Evolutionary conservation across 805 yeast species (phyloP).

Genomic region (Pichia pseudocactophila): DNA sequence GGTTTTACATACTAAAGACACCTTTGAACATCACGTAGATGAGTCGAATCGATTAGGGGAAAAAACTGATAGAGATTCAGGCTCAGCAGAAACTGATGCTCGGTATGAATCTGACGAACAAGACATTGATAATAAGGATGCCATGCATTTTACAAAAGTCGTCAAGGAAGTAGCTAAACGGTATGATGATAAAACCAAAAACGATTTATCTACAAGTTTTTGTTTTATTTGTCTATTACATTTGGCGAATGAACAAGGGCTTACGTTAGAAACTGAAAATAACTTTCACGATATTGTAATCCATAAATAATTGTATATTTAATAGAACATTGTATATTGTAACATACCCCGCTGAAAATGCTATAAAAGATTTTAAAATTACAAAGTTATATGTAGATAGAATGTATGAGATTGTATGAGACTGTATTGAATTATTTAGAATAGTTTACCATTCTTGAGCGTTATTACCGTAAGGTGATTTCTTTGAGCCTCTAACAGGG

Average conservation of each 20-base stretch:
- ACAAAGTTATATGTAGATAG: not conserved
- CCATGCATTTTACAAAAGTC: conserved; percentile 26
- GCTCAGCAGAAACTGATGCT: not conserved
- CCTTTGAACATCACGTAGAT: not conserved
- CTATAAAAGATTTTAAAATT: not conserved
- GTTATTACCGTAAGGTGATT: conserved; percentile 53
- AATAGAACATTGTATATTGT: not conserved
- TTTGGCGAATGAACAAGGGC: conserved; percentile 41
- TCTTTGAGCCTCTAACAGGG: conserved; percentile 63
- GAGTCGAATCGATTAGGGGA: not conserved
- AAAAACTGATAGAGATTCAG: not conserved
- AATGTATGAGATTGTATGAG: not conserved
- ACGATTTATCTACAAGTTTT: conserved; percentile 41
- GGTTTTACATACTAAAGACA: not conserved
- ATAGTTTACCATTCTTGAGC: conserved; percentile 63
- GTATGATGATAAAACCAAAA: conserved; percentile 31
- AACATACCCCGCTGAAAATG: not conserved
- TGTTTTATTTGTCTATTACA: conserved; percentile 42
- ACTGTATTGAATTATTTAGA: too few species aligned
- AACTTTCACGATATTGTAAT: conserved; percentile 32
- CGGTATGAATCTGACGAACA: conserved; percentile 1
- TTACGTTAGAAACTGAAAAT: conserved; percentile 29
- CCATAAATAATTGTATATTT: conserved; percentile 11
- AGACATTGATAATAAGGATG: conserved; percentile 1
- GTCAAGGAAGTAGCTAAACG: conserved; percentile 29